phyloP scores from a whole-genome alignment of 177 flowering plant species.

The Vitis hybrid region DNA sequence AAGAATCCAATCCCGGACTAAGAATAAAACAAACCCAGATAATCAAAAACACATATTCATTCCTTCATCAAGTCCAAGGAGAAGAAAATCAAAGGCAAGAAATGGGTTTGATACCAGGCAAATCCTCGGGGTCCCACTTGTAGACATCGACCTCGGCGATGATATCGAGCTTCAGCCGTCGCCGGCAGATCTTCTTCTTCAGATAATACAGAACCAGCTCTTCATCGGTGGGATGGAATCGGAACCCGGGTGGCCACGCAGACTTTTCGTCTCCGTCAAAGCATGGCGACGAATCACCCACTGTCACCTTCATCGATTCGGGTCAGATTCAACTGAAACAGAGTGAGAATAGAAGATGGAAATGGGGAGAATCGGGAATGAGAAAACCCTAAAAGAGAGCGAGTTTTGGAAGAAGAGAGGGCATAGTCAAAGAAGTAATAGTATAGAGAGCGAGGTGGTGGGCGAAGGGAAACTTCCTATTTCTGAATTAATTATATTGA shows the following conservation, averaged over 20 bases:
- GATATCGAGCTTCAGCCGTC: conserved; percentile 42
- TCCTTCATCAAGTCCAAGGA: not conserved
- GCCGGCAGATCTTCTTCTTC: conserved; percentile 68
- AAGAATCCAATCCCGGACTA: too few species aligned
- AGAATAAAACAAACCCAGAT: not conserved
- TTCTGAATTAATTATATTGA: too few species aligned
- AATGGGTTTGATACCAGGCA: conserved; percentile 55
- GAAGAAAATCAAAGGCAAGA: not conserved
- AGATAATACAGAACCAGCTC: conserved; percentile 74
- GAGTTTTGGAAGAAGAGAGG: too few species aligned
- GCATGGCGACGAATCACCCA: not conserved
- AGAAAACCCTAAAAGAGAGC: too few species aligned
- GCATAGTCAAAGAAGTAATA: too few species aligned
- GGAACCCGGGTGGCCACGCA: conserved; percentile 73
- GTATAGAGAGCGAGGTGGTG: too few species aligned
- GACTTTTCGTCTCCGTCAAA: conserved; percentile 6
- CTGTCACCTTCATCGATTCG: conserved; percentile 15
- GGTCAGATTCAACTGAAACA: too few species aligned
- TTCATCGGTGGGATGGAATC: conserved; percentile 91
- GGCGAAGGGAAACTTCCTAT: too few species aligned
- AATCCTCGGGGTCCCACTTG: conserved; percentile 88
- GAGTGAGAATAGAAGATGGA: too few species aligned
- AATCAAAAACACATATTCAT: not conserved
- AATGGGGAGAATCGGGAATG: too few species aligned
- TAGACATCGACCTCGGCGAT: conserved; percentile 72